Conservation (phyloP, 352 stramenopile species). For the Salisapilia sapeloensis region DNA sequence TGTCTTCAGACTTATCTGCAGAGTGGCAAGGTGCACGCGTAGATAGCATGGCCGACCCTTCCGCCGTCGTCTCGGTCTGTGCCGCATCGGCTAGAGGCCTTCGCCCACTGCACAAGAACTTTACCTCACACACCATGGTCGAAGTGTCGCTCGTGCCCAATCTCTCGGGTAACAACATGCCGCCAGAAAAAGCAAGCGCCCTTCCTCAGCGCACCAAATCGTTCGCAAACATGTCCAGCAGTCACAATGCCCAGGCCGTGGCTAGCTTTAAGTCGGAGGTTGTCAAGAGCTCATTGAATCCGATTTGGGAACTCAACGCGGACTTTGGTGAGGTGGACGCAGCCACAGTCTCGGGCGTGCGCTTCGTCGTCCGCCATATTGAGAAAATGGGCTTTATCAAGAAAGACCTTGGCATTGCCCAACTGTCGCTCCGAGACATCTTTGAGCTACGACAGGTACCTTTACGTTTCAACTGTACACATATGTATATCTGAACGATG, state of each 20-base stretch:
- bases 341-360: constrained; percentile 41
- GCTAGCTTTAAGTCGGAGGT: constrained; percentile 27
- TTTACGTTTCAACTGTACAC: no score
- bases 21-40: no score
- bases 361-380: constrained; percentile 46
- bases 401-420: constrained; percentile 46
- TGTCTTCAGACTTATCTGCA: no score
- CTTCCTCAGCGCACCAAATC: background rate
- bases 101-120: constrained; percentile 42
- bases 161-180: constrained; percentile 13
- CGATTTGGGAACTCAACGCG: constrained; percentile 68
- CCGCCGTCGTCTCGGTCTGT: constrained; percentile 33
- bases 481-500: no score
- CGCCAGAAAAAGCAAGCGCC: constrained; percentile 3
- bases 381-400: constrained; percentile 63
- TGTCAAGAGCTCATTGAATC: constrained; percentile 57
- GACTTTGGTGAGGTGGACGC: constrained; percentile 64
- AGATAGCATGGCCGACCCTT: constrained; percentile 39
- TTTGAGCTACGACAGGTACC: constrained; percentile 56
- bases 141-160: constrained; percentile 53
- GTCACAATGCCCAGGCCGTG: constrained; percentile 5
- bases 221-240: constrained; percentile 2
- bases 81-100: constrained; percentile 35
- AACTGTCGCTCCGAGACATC: constrained; percentile 44
- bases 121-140: constrained; percentile 52